Percentiles rank a stretch among this genome's conserved stretches.
Conservation (phyloP, 2,329 filamentous ascomycete species). For the Botrytis medusae region DNA sequence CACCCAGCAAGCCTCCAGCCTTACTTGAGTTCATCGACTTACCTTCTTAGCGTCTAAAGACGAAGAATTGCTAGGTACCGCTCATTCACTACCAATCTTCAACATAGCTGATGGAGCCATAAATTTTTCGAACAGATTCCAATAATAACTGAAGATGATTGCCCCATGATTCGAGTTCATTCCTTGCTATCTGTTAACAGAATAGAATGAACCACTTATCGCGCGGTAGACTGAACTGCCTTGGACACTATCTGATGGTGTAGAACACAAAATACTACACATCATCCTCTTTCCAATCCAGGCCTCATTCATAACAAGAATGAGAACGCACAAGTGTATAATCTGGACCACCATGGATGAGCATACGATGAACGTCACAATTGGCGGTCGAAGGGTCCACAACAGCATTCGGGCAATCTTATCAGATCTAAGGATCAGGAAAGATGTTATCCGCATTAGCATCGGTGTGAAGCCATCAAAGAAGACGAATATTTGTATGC, state of each 20-base stretch:
- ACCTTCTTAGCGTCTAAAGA: neutral
- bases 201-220: neutral
- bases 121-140: neutral
- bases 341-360: neutral
- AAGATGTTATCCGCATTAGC: neutral
- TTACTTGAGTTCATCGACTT: neutral
- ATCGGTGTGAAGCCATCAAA: neutral
- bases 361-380: neutral
- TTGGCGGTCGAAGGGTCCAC: neutral
- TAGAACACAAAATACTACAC: neutral
- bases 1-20: neutral
- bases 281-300: neutral
- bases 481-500: neutral
- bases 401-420: neutral
- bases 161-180: neutral
- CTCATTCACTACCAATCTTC: neutral
- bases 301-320: neutral
- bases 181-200: neutral
- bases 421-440: neutral
- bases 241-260: neutral
- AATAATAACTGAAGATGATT: neutral
- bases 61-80: neutral
- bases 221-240: too few species aligned
- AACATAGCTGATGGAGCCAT: neutral
- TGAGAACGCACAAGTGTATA: neutral